phyloP scores from a whole-genome alignment of 306 rosid species.

The Vigna radiata region DNA sequence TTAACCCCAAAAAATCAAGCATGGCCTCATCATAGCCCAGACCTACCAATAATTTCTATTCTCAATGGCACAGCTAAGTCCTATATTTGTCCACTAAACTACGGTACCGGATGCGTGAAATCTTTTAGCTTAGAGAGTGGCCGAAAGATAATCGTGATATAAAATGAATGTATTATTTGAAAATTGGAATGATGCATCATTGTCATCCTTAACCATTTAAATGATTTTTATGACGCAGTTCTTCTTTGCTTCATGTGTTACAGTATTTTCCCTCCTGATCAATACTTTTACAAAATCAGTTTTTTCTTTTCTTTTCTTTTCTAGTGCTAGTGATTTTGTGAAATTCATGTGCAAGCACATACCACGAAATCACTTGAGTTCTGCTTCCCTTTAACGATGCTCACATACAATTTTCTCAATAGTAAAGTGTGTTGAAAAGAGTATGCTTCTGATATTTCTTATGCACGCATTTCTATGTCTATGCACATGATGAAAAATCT shows the following conservation, averaged over 20 bases:
- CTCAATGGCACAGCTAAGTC: background rate
- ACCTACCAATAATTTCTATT: background rate
- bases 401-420: background rate
- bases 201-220: too few relatives aligned
- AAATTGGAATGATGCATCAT: too few relatives aligned
- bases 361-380: background rate
- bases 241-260: background rate
- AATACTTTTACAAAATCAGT: background rate
- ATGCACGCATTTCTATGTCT: background rate
- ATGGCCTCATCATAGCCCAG: background rate
- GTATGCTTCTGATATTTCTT: background rate
- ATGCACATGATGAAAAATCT: constrained; percentile 20
- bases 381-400: background rate
- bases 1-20: background rate
- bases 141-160: background rate
- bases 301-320: background rate
- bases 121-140: background rate
- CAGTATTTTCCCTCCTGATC: background rate
- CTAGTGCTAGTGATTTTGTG: background rate
- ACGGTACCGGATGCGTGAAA: background rate
- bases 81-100: background rate
- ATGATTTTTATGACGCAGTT: background rate
- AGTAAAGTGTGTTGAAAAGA: background rate
- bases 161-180: too few relatives aligned
- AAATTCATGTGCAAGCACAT: background rate